Evolutionary conservation across 2,329 filamentous ascomycete genomes (phyloP), one percentile per base, ranked within the genome.

Genomic region (Trichoderma guizhouense): DNA sequence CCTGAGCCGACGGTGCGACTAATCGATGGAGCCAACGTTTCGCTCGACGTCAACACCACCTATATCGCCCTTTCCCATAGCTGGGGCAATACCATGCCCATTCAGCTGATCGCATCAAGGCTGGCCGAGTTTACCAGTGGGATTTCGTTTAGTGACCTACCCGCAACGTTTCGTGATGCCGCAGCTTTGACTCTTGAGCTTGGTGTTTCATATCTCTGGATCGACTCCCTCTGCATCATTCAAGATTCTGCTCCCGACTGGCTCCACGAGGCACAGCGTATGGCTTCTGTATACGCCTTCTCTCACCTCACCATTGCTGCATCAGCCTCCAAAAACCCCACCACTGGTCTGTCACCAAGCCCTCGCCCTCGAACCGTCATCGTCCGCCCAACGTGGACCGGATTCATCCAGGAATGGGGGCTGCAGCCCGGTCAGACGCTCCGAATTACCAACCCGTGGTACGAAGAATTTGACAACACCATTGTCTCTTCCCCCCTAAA

Each of bases 31-130:
- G 30, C 64, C 14, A 36, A 57, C 15, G 5, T n/a, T 14, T 57
- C 51, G 7, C 24, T 67, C 15, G 24, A 58, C 7, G 34, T 57
- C 30, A 14, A 57, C 32, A 67, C 64, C 1, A 51, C 64, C 4
- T 67, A 67, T 9, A 67, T 67, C 3, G 64, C 64, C 51, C 64
- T 67, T 21, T 39, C 30, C 15, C 64, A 67, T 5, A 67, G 64
- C 51, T 67, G 64, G 64, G 64, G 64, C 14, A 67, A 67, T 34
- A 43, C 53, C 18, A 67, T 67, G 64, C 64, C 64, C 5, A 67
- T 67, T 15, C 64, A 67, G 3, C 32, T 67, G 5, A 39, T 67
- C 5, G 21, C 51, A 24, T 67, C 64, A 15, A 57, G 51, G 4
- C 24, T 67, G 5, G n/a, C 64, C 1, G 64, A 67, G 15, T 67